Conservation (phyloP, 1,284 basidiomycete species). For the Veloboletus limbatus region DNA sequence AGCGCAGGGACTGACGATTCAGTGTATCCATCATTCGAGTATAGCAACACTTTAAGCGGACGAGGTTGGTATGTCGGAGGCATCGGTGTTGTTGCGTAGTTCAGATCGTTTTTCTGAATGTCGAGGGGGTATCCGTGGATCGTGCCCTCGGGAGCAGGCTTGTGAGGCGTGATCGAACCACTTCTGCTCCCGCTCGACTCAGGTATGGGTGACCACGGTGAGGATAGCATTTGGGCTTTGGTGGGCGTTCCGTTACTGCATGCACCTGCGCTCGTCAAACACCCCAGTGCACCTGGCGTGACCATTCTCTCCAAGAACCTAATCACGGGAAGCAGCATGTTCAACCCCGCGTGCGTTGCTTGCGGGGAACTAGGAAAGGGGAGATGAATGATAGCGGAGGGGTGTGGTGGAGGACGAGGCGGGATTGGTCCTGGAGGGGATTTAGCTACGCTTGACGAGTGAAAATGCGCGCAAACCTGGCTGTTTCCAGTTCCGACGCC, state of each 20-base stretch:
- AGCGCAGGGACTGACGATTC: constrained; percentile 90
- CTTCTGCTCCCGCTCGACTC: constrained; percentile 17
- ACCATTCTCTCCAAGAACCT: constrained; percentile 61
- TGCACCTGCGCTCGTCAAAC: constrained; percentile 10
- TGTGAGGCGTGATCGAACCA: constrained; percentile 16
- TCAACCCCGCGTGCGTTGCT: constrained; percentile 46
- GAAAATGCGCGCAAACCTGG: constrained; percentile 10
- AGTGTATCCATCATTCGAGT: constrained; percentile 84
- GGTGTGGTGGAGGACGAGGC: constrained; percentile 64
- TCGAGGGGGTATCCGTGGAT: constrained; percentile 17
- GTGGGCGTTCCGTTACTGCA: constrained; percentile 6
- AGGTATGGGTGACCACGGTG: constrained; percentile 28
- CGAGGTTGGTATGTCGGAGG: constrained; percentile 38
- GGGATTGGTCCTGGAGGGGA: constrained; percentile 32
- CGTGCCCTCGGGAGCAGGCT: constrained; percentile 1
- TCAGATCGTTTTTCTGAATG: constrained; percentile 6
- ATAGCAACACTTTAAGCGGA: constrained; percentile 68
- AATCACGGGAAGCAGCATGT: constrained; percentile 54
- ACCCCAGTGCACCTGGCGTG: constrained; percentile 39
- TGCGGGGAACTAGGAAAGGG: constrained; percentile 68
- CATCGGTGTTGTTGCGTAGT: constrained; percentile 1
- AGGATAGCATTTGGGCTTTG: constrained; percentile 11
- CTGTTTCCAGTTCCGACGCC: constrained; percentile 30
- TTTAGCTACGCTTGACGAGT: not conserved
- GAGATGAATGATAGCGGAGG: constrained; percentile 68